Base-by-base conservation (phyloP, 2,329 filamentous ascomycete genomes). In the Aspergillus hortae region DNA sequence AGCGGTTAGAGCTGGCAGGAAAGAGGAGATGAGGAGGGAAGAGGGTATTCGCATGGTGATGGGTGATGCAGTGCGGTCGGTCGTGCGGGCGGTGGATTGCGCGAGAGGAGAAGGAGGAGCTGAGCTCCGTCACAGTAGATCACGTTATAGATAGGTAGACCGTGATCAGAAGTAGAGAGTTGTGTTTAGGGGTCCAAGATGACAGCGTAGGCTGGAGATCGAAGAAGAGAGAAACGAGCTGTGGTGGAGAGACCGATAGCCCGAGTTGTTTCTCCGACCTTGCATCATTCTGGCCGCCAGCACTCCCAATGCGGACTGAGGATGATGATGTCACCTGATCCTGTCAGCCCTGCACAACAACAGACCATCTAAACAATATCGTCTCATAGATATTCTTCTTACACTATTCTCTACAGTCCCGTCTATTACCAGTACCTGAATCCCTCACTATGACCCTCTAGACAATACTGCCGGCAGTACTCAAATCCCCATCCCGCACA, bases 11-110 rank as follows among this genome's bases (percentile, higher is more conserved):
- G 59, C 48, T 14, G 68, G 54, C 9, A 69, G 50, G 10, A 67
- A 45, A 14, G 61, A 43, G 52, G 68, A 60, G 33, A 70, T 53
- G 25, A 69, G 52, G 17, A 58, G 53, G 19, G 44, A 57, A 23
- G 61, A 61, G 56, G 61, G 61, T 65, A 70, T 59, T 61, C 64
- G 69, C 69, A 72, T 72, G 48, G 51, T 62, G 57, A 30, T 46
- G n/a, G 25, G 23, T 25, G 49, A 46, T 40, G 43, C 30, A 43
- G 14, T 41, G 47, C n/a, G 46, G 4, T 27, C 32, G 43, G 4
- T 27, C 32, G 43, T 48, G 12, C 30, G 12, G 46, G 38, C 10
- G n/a, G 35, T 40, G 36, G 14, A 21, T 11, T 17, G 9, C 15
- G 30, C 9, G 27, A 30, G 27, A 30, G 27, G 27, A 30, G 27